These are phyloP conservation scores for Euptelea pleiosperma DNA, from an alignment of 164 flowering plant species.

Conservation along the genomic window DNA sequence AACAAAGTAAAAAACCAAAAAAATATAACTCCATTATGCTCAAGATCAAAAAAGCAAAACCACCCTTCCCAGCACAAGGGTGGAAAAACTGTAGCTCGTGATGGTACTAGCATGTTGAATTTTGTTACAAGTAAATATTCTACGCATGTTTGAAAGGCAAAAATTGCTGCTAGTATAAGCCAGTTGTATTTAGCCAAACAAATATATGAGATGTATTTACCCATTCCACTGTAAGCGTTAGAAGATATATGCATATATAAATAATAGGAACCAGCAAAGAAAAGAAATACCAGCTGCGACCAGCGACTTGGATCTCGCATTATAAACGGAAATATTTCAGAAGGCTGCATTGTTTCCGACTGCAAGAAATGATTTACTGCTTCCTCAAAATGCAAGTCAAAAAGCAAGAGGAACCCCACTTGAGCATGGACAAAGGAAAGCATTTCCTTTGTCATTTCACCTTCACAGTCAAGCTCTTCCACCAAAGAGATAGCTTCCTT, in stretches of 20 bases:
- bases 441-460: slow-evolving; percentile 84
- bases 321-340: slow-evolving; percentile 95
- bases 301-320: slow-evolving; percentile 97
- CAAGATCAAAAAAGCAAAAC: too few relatives aligned
- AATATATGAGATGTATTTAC: too few relatives aligned
- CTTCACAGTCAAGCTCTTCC: slow-evolving; percentile 84
- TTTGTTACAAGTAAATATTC: too few relatives aligned
- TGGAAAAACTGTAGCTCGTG: too few relatives aligned
- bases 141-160: too few relatives aligned
- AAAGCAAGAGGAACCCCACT: slow-evolving; percentile 91
- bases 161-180: too few relatives aligned
- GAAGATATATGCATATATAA: neutral
- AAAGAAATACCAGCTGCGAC: slow-evolving; percentile 74
- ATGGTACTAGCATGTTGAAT: too few relatives aligned
- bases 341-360: slow-evolving; percentile 91
- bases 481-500: slow-evolving; percentile 80
- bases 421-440: slow-evolving; percentile 95
- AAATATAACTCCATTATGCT: too few relatives aligned
- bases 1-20: too few relatives aligned
- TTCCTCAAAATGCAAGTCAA: slow-evolving; percentile 94
- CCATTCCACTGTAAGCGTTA: too few relatives aligned
- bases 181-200: too few relatives aligned
- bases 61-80: too few relatives aligned
- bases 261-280: neutral
- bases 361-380: slow-evolving; percentile 89